Conservation (phyloP, 257 asterid species). For the Fraxinus anomala region DNA sequence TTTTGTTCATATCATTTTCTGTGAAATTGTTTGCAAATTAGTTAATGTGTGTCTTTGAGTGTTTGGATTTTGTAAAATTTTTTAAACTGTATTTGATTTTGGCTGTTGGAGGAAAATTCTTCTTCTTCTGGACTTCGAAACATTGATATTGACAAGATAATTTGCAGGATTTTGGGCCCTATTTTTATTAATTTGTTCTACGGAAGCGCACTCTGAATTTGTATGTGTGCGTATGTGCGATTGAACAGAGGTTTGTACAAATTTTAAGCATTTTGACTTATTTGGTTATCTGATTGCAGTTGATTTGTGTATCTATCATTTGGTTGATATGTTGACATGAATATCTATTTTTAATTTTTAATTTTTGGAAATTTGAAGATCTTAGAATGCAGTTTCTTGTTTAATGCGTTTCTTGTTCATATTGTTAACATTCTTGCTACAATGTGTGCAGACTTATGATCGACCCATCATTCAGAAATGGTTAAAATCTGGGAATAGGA, state of each 20-base stretch:
- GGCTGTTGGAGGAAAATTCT: neutral
- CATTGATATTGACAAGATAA: neutral
- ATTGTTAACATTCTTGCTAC: conserved; percentile 10
- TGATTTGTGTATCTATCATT: neutral
- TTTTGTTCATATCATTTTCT: neutral
- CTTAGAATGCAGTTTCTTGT: neutral
- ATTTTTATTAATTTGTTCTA: no score
- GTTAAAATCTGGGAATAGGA: conserved; percentile 78
- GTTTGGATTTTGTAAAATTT: neutral
- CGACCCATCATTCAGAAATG: conserved; percentile 71
- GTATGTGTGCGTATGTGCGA: neutral
- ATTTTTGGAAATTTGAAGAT: neutral
- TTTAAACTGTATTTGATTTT: neutral
- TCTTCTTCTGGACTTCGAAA: neutral
- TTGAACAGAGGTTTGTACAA: neutral
- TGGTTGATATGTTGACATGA: conserved; percentile 1
- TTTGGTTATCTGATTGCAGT: neutral
- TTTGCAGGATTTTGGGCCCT: neutral
- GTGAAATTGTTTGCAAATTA: neutral
- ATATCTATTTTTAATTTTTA: neutral
- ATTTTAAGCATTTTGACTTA: no score
- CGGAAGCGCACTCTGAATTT: neutral
- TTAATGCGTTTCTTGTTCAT: conserved; percentile 5
- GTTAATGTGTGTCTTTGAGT: conserved; percentile 1
- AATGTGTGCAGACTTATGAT: conserved; percentile 76